Evolutionary conservation across 2,329 filamentous ascomycete genomes (phyloP).

Genomic region (Penicillium sp.): DNA sequence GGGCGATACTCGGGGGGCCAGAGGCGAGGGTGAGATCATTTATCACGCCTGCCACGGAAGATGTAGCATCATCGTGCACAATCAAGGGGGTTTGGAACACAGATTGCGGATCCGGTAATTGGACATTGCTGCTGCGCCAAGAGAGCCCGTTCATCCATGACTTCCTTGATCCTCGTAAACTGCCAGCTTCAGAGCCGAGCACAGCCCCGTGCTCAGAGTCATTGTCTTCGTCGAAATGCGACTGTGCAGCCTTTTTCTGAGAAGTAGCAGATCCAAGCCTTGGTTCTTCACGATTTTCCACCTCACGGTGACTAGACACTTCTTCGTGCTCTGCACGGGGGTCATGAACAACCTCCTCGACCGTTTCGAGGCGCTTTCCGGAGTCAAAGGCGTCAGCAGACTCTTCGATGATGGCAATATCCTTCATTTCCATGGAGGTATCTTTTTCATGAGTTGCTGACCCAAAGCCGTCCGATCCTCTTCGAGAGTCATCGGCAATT

Average conservation of each 20-base stretch:
- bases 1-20: slow-evolving; percentile 14
- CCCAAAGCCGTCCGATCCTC: slow-evolving; percentile 15
- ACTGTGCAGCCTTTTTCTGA: neutral
- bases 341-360: slow-evolving; percentile 10
- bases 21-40: slow-evolving; percentile 24
- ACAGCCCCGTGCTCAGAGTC: slow-evolving; percentile 65
- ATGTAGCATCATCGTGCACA: slow-evolving; percentile 15
- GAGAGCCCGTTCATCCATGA: slow-evolving; percentile 28
- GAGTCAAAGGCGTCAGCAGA: slow-evolving; percentile 22
- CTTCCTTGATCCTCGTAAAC: slow-evolving; percentile 26
- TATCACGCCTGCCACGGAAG: slow-evolving; percentile 25
- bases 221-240: slow-evolving; percentile 40
- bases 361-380: slow-evolving; percentile 15
- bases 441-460: slow-evolving; percentile 21
- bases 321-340: neutral
- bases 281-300: neutral
- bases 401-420: slow-evolving; percentile 18
- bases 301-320: neutral
- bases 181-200: slow-evolving; percentile 34
- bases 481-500: slow-evolving; percentile 19
- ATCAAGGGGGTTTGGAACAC: slow-evolving; percentile 34
- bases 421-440: slow-evolving; percentile 22
- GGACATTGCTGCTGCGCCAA: slow-evolving; percentile 15
- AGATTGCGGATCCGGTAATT: slow-evolving; percentile 23
- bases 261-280: slow-evolving; percentile 6